Evolutionary conservation across 106 monocot genomes (phyloP).

Genomic region (Alisma plantagoaquatica): DNA sequence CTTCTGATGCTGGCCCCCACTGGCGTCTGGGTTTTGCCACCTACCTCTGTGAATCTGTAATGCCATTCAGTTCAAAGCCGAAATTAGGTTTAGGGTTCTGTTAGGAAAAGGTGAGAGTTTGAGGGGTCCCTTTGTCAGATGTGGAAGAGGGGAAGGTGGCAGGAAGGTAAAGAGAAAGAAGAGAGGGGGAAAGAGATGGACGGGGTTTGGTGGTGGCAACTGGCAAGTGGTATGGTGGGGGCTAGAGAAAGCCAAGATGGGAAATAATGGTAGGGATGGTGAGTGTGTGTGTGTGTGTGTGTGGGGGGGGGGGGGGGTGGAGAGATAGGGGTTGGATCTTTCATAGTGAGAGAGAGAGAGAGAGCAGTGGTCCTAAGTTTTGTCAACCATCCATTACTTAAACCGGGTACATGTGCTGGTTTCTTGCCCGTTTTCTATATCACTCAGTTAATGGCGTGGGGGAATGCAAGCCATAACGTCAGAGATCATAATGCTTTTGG

Average conservation of each 20-base stretch:
- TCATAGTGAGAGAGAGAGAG: not conserved
- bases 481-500: no score
- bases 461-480: no score
- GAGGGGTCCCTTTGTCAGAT: conserved; percentile 4
- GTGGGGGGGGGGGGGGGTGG: not conserved
- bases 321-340: not conserved
- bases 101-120: not conserved
- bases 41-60: not conserved
- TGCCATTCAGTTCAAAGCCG: not conserved
- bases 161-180: not conserved
- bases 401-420: not conserved
- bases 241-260: not conserved
- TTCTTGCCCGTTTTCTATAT: conserved; percentile 1
- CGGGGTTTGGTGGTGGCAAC: not conserved
- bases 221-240: not conserved
- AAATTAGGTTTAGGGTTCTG: not conserved
- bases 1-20: not conserved
- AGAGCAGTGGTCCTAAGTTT: not conserved
- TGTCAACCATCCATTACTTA: not conserved
- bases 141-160: not conserved
- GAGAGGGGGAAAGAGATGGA: not conserved
- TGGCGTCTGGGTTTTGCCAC: not conserved
- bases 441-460: conserved; percentile 1
- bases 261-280: not conserved
- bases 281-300: no score